These are phyloP conservation scores for Rhodotorula sp. DNA, from an alignment of 1,284 basidiomycete species.

Conservation along the genomic window DNA sequence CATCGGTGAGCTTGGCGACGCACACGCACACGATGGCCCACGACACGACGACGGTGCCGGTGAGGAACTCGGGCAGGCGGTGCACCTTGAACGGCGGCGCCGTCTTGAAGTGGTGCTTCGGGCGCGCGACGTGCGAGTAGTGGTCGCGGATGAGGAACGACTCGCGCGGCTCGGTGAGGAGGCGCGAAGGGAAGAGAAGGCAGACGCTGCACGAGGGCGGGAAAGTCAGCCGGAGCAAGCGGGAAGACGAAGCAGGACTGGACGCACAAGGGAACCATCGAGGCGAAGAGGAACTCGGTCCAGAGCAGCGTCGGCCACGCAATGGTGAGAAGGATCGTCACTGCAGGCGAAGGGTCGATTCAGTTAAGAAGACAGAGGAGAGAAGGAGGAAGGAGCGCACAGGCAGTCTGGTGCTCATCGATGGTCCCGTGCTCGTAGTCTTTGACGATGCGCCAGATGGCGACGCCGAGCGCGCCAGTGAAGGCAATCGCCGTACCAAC, in stretches of 20 bases:
- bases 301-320: conserved; percentile 45
- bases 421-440: conserved; percentile 38
- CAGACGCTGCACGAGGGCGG: conserved; percentile 19
- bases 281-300: conserved; percentile 43
- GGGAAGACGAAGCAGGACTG: neutral
- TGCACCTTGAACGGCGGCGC: conserved; percentile 34
- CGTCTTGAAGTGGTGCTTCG: conserved; percentile 40
- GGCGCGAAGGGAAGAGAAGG: conserved; percentile 39
- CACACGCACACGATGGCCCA: conserved; percentile 35
- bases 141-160: conserved; percentile 40
- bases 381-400: conserved; percentile 19
- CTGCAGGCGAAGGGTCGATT: conserved; percentile 3
- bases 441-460: conserved; percentile 35
- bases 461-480: conserved; percentile 38
- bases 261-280: conserved; percentile 41
- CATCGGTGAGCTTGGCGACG: conserved; percentile 29
- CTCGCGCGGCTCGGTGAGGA: conserved; percentile 37
- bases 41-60: conserved; percentile 22
- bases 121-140: conserved; percentile 40
- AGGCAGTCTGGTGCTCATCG: conserved; percentile 41
- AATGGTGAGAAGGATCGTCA: conserved; percentile 44
- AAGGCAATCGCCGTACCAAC: conserved; percentile 32
- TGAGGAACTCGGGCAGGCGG: conserved; percentile 32
- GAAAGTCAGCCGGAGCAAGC: conserved; percentile 1
- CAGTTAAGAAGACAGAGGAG: neutral